phyloP scores from a whole-genome alignment of 148 eudicot species.

The Tetragonia tetragonoides region DNA sequence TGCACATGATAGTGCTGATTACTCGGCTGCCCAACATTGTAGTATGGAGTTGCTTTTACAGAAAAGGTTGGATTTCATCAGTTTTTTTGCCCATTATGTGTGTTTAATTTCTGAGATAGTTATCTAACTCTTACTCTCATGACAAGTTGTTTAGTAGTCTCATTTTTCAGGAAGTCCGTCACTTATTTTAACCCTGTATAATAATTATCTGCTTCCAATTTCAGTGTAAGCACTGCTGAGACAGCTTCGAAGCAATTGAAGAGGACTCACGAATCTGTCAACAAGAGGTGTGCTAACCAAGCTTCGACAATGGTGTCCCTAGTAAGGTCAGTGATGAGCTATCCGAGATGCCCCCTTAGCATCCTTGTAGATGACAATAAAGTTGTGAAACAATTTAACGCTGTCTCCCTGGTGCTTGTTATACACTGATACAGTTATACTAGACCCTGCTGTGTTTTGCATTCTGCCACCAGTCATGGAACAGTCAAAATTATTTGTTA shows the following conservation, averaged over 20 bases:
- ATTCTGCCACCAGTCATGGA: background rate
- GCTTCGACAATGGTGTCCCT: slow-evolving; percentile 48
- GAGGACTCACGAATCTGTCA: slow-evolving; percentile 58
- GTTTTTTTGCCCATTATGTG: background rate
- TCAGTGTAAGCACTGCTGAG: slow-evolving; percentile 65
- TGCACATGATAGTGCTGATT: slow-evolving; percentile 65
- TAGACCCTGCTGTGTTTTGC: background rate
- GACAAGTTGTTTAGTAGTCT: background rate
- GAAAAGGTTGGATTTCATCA: slow-evolving; percentile 50
- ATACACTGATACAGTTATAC: background rate
- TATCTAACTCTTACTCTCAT: background rate
- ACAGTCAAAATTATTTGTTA: background rate
- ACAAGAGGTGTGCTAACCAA: slow-evolving; percentile 53
- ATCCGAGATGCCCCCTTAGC: background rate
- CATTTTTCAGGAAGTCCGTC: background rate
- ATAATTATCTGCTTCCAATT: background rate
- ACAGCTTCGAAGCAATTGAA: slow-evolving; percentile 65
- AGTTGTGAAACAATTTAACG: background rate
- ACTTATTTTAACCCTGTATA: background rate
- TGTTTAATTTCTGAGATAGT: background rate
- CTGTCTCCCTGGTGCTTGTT: background rate
- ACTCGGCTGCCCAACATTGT: slow-evolving; percentile 95
- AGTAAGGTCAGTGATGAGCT: slow-evolving; percentile 48
- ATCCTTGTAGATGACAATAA: background rate
- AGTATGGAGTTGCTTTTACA: slow-evolving; percentile 86